phyloP scores from a whole-genome alignment of 495 filamentous ascomycete genomes.

The Evernia prunastri region DNA sequence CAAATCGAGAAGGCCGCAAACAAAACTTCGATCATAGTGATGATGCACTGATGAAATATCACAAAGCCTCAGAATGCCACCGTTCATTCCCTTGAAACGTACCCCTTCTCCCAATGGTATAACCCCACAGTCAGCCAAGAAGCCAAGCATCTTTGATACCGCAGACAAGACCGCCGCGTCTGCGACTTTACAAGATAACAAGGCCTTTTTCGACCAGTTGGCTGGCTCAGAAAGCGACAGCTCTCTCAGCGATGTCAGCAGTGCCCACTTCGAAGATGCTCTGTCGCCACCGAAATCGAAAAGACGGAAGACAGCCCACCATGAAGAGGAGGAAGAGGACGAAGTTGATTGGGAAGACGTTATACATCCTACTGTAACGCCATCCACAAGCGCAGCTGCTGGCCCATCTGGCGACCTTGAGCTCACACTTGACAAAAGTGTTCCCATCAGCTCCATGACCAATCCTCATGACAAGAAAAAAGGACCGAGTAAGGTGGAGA shows the following conservation, averaged over 20 bases:
- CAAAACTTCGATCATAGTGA: neutral
- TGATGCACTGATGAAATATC: neutral
- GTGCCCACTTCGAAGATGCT: conserved; percentile 57
- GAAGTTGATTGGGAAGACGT: conserved; percentile 89
- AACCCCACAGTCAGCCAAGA: conserved; percentile 29
- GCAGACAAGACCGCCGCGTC: conserved; percentile 49
- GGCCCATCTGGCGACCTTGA: conserved; percentile 56
- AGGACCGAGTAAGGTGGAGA: conserved; percentile 76
- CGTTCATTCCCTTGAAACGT: conserved; percentile 48
- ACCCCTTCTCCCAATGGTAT: conserved; percentile 20
- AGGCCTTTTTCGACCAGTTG: conserved; percentile 41
- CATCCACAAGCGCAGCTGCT: conserved; percentile 30
- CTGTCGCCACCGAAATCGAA: conserved; percentile 32
- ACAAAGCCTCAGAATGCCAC: conserved; percentile 37
- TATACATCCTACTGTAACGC: conserved; percentile 36
- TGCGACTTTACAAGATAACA: conserved; percentile 45
- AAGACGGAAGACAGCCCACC: conserved; percentile 25
- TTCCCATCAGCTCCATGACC: conserved; percentile 39
- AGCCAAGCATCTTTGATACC: conserved; percentile 59
- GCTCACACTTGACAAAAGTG: conserved; percentile 62
- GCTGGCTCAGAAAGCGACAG: conserved; percentile 53
- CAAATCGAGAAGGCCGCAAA: neutral
- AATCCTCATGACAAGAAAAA: conserved; percentile 67
- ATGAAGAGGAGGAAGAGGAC: conserved; percentile 50
- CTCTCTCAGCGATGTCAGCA: conserved; percentile 56